Base-by-base conservation (phyloP, 2,329 filamentous ascomycete genomes). In the Taxawa tesnikishii region DNA sequence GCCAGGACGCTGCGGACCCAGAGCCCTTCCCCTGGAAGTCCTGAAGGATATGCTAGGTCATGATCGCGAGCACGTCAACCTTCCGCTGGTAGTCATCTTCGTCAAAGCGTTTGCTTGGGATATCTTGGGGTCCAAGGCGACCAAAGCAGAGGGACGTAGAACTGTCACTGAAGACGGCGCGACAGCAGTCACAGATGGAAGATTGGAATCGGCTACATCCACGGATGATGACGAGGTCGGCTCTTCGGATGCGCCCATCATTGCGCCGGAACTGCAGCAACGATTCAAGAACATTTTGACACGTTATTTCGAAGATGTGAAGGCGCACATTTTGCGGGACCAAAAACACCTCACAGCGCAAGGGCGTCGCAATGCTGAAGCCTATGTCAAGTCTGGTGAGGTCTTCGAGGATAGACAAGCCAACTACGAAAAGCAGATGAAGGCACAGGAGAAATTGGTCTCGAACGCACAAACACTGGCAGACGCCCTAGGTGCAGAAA, bases 1-100 rank as follows among this genome's bases (percentile, higher is more conserved):
- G 67, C 15, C 58, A 62, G 32, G 73, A 75, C 37, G 74, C 75
- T 16, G 74, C 70, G 25, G 76, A 80, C 38, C 72, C 83, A 2
- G 90, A 98, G 42, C 90, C 90, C 0, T 96, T 98, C 44, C 92
- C 92, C 66, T 98, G 13, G 90, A 98, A 54, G 88, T 96, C n/a
- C 64, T 98, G 25, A 98, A 98, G 60, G 92, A 98, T 52, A 71
- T 98, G 42, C 70, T 98, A 11, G 85, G 87, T 6, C 79, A 96
- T 51, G 90, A 98, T 53, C 75, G 85, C 34, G 88, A 98, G 45
- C 90, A 96, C 50, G 66, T 75, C 34, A 98, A 96, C 50, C 61
- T 98, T 26, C 85, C 90, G 1, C 64, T 98, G 28, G 79, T 94
- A 5, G 90, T 96, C 31, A 71, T 93, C 10, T 98, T 98, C 50